These are phyloP conservation scores for Terana coerulea DNA, from an alignment of 768 basidiomycete species.

Conservation along the genomic window DNA sequence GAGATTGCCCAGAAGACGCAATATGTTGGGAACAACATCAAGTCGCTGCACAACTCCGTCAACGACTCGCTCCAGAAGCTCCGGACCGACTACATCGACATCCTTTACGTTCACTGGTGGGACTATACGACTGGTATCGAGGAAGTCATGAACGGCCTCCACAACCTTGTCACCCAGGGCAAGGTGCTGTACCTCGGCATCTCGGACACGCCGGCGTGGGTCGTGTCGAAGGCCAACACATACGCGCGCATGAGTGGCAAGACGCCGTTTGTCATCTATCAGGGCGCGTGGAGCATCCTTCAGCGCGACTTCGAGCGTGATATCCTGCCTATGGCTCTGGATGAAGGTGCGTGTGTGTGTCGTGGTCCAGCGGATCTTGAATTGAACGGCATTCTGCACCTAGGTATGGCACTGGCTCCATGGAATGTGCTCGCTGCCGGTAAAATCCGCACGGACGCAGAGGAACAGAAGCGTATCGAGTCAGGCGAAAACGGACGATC, in stretches of 20 bases:
- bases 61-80: constrained; percentile 45
- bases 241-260: constrained; percentile 35
- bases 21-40: constrained; percentile 39
- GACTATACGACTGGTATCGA: constrained; percentile 40
- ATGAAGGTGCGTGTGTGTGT: constrained; percentile 24
- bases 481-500: constrained; percentile 35
- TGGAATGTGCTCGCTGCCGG: constrained; percentile 41
- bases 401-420: constrained; percentile 38
- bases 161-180: constrained; percentile 35
- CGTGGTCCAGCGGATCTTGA: not conserved
- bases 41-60: constrained; percentile 30
- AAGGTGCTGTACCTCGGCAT: constrained; percentile 37
- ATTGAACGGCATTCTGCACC: no score
- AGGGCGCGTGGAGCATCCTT: constrained; percentile 32
- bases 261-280: constrained; percentile 42
- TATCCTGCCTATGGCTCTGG: constrained; percentile 32
- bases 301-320: constrained; percentile 40
- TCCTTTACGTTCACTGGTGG: constrained; percentile 52
- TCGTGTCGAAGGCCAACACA: constrained; percentile 35
- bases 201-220: constrained; percentile 34
- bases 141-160: constrained; percentile 40
- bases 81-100: constrained; percentile 55
- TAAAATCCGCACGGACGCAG: constrained; percentile 35
- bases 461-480: constrained; percentile 30
- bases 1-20: constrained; percentile 31